A percentile compares a stretch with the other conserved stretches of the same genome.
phyloP scores from a whole-genome alignment of 2,329 filamentous ascomycete species.

The Penicillium olsonii region DNA sequence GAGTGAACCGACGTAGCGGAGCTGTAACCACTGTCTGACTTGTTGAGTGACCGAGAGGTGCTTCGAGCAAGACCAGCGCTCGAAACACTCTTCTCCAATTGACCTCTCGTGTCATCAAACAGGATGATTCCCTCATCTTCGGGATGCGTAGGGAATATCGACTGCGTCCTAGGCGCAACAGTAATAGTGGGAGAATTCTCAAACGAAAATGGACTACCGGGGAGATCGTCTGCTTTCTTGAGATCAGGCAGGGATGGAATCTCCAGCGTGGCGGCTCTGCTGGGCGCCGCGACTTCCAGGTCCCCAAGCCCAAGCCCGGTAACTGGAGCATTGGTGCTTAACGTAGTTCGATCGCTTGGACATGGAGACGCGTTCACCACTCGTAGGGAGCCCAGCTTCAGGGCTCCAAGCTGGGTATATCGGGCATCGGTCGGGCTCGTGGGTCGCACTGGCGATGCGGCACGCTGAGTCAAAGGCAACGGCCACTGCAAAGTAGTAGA shows the following conservation, averaged over 20 bases:
- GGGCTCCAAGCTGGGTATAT: slow-evolving; percentile 43
- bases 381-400: slow-evolving; percentile 43
- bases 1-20: slow-evolving; percentile 37
- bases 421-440: slow-evolving; percentile 31
- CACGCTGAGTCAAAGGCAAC: slow-evolving; percentile 15
- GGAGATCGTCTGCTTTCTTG: slow-evolving; percentile 26
- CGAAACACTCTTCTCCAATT: slow-evolving; percentile 14
- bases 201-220: slow-evolving; percentile 37
- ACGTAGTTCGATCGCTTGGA: slow-evolving; percentile 35
- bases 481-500: slow-evolving; percentile 21
- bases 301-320: slow-evolving; percentile 19
- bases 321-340: slow-evolving; percentile 16
- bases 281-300: slow-evolving; percentile 7
- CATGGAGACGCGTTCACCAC: slow-evolving; percentile 44
- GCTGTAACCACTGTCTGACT: slow-evolving; percentile 43
- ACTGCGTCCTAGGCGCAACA: slow-evolving; percentile 3
- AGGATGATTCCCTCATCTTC: slow-evolving; percentile 28
- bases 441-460: slow-evolving; percentile 18
- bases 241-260: slow-evolving; percentile 20
- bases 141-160: slow-evolving; percentile 17
- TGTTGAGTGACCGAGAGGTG: slow-evolving; percentile 27
- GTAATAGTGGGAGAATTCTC: slow-evolving; percentile 32
- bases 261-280: slow-evolving; percentile 15
- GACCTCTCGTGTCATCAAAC: slow-evolving; percentile 14
- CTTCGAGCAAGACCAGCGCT: slow-evolving; percentile 18